Evolutionary conservation across 495 filamentous ascomycete species (phyloP).

Genomic region (Penicillium paradoxum): DNA sequence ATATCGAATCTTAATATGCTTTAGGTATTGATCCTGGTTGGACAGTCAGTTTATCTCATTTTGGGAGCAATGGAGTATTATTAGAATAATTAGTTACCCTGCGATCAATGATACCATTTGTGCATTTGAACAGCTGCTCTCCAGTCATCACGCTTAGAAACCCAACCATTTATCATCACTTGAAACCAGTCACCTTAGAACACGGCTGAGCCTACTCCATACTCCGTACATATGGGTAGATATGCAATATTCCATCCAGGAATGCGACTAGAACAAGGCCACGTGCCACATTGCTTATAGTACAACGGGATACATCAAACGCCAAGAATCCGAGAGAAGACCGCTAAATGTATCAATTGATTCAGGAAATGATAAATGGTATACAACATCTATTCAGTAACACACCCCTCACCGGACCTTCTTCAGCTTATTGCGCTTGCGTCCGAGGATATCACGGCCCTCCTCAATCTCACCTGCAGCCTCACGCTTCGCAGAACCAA

Average conservation of each 20-base stretch:
- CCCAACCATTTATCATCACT: neutral
- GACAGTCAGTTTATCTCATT: constrained; percentile 6
- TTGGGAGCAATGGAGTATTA: constrained; percentile 15
- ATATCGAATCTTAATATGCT: neutral
- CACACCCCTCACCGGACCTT: constrained; percentile 32
- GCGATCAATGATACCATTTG: constrained; percentile 28
- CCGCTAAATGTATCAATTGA: constrained; percentile 5
- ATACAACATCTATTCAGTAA: neutral
- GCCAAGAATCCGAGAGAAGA: neutral
- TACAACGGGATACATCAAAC: neutral
- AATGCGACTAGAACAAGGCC: neutral
- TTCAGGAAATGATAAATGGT: neutral
- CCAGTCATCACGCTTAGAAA: neutral
- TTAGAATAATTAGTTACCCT: constrained; percentile 11
- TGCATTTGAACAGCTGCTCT: neutral
- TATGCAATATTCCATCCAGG: neutral
- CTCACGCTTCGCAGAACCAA: constrained; percentile 87
- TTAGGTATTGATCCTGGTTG: neutral
- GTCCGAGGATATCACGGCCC: constrained; percentile 68
- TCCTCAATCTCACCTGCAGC: constrained; percentile 88
- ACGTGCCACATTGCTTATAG: neutral
- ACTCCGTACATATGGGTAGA: neutral
- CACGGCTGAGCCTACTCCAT: too few relatives aligned
- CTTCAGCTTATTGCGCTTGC: constrained; percentile 44
- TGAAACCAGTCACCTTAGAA: too few relatives aligned